Evolutionary conservation across 2,329 filamentous ascomycete genomes (phyloP).

Genomic region (Pseudocercospora fuligena): DNA sequence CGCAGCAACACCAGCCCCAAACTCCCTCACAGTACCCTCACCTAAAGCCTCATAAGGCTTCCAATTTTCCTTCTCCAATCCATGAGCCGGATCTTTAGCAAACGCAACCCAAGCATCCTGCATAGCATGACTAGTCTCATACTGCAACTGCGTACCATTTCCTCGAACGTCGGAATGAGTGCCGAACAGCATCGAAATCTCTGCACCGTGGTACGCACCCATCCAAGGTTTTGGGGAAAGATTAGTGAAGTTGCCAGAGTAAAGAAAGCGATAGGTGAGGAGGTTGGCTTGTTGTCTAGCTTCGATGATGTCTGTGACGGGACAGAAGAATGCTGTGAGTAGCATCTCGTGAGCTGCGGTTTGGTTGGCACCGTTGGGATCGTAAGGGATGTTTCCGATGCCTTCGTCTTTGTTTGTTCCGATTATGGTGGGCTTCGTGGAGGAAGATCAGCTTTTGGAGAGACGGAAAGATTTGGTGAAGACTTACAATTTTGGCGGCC

Average conservation of each 20-base stretch:
- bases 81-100: conserved; percentile 40
- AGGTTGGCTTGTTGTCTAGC: background rate
- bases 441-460: background rate
- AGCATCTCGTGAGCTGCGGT: background rate
- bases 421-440: conserved; percentile 13
- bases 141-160: conserved; percentile 24
- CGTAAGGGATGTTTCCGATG: background rate
- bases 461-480: background rate
- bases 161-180: conserved; percentile 22
- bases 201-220: conserved; percentile 42
- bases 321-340: background rate
- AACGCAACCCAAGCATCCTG: conserved; percentile 42
- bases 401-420: conserved; percentile 5
- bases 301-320: background rate
- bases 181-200: conserved; percentile 42
- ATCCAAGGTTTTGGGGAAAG: conserved; percentile 13
- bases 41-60: conserved; percentile 17
- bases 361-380: background rate
- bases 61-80: conserved; percentile 32
- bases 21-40: background rate
- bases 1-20: background rate
- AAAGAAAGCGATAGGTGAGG: background rate
- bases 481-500: conserved; percentile 17
- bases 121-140: conserved; percentile 32
- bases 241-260: background rate